Conservation (phyloP, 2,329 filamentous ascomycete species). For the Stemphylium lycopersici region DNA sequence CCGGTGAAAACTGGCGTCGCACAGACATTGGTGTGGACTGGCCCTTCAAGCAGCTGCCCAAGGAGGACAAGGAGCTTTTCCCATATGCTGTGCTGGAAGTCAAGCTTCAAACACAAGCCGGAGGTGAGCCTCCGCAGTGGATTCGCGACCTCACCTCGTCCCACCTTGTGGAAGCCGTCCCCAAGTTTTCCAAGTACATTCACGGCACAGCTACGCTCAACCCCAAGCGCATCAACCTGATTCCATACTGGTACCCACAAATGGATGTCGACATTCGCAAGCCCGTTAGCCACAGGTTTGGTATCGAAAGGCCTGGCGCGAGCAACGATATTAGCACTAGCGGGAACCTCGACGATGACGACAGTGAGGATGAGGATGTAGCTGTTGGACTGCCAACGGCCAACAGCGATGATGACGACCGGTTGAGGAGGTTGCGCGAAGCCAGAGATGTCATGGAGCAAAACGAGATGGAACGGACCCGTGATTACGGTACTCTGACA, state of each 20-base stretch:
- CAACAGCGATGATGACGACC: constrained; percentile 50
- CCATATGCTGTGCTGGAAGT: constrained; percentile 97
- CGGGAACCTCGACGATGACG: constrained; percentile 77
- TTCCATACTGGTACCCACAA: constrained; percentile 98
- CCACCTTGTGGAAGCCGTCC: constrained; percentile 96
- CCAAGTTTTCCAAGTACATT: constrained; percentile 99
- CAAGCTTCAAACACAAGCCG: constrained; percentile 94
- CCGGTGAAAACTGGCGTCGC: constrained; percentile 90
- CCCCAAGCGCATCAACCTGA: constrained; percentile 81
- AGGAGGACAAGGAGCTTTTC: constrained; percentile 86
- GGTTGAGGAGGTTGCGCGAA: constrained; percentile 56
- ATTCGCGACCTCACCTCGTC: constrained; percentile 90
- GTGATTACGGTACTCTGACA: constrained; percentile 54
- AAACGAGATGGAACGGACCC: constrained; percentile 57
- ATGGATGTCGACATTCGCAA: constrained; percentile 99
- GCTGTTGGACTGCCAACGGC: constrained; percentile 36
- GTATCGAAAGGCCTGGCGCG: constrained; percentile 80
- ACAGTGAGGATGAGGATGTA: constrained; percentile 67
- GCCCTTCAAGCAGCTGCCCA: constrained; percentile 86
- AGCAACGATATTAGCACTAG: constrained; percentile 78
- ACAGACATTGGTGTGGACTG: constrained; percentile 98
- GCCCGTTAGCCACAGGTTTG: constrained; percentile 84
- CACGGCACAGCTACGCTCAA: constrained; percentile 90
- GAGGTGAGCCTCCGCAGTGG: constrained; percentile 95
- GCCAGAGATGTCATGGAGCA: constrained; percentile 59